Base-by-base conservation (phyloP, 23 red algal genomes). In the Gracilaria gracilis region DNA sequence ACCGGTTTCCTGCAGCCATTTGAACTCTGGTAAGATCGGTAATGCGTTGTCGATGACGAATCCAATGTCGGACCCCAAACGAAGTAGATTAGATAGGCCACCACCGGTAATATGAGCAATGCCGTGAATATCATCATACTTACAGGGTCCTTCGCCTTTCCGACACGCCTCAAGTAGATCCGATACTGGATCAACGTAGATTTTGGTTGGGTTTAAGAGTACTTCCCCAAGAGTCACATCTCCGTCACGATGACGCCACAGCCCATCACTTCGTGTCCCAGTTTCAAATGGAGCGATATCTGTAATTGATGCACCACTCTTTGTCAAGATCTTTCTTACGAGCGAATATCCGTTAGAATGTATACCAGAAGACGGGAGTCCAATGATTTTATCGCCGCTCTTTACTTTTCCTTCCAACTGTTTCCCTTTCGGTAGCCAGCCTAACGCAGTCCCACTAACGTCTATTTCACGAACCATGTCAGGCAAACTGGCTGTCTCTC, bases 81-180 rank as follows among this genome's bases (percentile, higher is more conserved):
- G 88, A 28, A 98, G 83, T 48, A 98, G 83, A 49, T 98, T 98
- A 14, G 86, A 92, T 39, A 98, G 76, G 2, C 96, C 96, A 28
- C 96, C 96, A 33, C 96, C 96, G n/a, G 96, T 98, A 19, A 98
- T 93, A 70, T 98, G 85, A n/a, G 91, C 91, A 37, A 95, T 81
- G 5, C 96, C 96, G 36, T 93, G 96, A 50, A 98, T 69, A 40
- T 75, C 85, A 27, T 90, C 79, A 47, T 89, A 96, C 25, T 17
- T 50, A 67, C 87, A 96, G 34, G 87, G 87, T 9, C 76, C 84
- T 19, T 35, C 14, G 0, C 80, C 89, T 19, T 50, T 32, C 34
- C 87, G 46, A 53, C 86, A 87, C 17, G 69, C 82, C 53, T 73
- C 33, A 1, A 95, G 83, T 34, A 95, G 81, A 33, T 98, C 96